Conservation (phyloP, 2,329 filamentous ascomycete genomes). For the Xylariaceae sp. region DNA sequence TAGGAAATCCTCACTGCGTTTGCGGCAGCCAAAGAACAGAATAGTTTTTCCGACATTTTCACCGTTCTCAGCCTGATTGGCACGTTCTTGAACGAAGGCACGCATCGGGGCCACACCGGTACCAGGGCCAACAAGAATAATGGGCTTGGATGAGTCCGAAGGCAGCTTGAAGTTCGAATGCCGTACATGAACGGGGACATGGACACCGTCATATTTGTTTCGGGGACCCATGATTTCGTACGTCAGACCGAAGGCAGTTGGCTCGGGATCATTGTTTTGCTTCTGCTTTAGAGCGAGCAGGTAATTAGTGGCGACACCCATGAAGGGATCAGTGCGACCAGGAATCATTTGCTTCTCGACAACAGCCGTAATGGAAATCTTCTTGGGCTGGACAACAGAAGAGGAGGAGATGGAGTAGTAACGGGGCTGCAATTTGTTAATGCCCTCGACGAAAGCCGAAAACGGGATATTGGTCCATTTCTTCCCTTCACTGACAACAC, state of each 20-base stretch:
- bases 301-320: conserved; percentile 96
- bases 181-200: conserved; percentile 90
- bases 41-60: conserved; percentile 80
- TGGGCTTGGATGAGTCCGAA: conserved; percentile 85
- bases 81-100: conserved; percentile 89
- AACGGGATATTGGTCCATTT: conserved; percentile 85
- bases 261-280: conserved; percentile 80
- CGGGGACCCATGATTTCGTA: conserved; percentile 85
- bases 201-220: conserved; percentile 95
- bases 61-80: conserved; percentile 72
- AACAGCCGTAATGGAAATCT: conserved; percentile 90
- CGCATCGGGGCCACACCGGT: conserved; percentile 97
- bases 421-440: conserved; percentile 91
- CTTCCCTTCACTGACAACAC: conserved; percentile 64
- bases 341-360: conserved; percentile 79
- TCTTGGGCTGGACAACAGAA: conserved; percentile 86
- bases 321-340: conserved; percentile 70
- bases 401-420: conserved; percentile 99
- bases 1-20: conserved; percentile 80
- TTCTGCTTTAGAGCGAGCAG: conserved; percentile 92
- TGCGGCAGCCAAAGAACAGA: conserved; percentile 93
- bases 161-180: conserved; percentile 99
- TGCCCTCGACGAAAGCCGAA: conserved; percentile 86
- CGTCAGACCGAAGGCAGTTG: conserved; percentile 75
- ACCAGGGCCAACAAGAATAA: conserved; percentile 94